phyloP scores from a whole-genome alignment of 257 asterid genomes.

The Solanum ahanhuiri region DNA sequence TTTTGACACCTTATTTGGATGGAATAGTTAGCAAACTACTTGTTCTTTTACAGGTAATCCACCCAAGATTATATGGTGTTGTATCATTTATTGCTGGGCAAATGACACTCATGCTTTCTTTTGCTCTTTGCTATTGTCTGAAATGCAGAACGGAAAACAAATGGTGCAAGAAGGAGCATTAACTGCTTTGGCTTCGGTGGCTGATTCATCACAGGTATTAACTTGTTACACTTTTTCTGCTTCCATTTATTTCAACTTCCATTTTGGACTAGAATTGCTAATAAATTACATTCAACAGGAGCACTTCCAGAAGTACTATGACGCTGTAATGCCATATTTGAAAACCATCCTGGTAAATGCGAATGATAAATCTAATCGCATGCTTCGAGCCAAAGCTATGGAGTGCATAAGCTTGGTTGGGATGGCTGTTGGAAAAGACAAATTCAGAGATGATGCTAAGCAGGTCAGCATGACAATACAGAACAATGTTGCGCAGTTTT shows the following conservation, averaged over 20 bases:
- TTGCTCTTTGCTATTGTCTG: background rate
- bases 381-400: constrained; percentile 99
- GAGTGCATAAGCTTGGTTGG: constrained; percentile 97
- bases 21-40: constrained; percentile 84
- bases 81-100: background rate
- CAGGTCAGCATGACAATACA: constrained; percentile 32
- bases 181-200: constrained; percentile 93
- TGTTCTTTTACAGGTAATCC: constrained; percentile 64
- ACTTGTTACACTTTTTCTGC: background rate
- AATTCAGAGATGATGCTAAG: constrained; percentile 84
- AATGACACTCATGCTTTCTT: background rate
- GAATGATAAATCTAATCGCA: constrained; percentile 76
- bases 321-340: constrained; percentile 89
- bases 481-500: background rate
- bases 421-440: constrained; percentile 95
- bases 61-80: background rate
- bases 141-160: constrained; percentile 80
- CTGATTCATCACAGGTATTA: constrained; percentile 89
- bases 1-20: constrained; percentile 76
- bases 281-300: constrained; percentile 30
- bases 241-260: background rate
- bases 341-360: constrained; percentile 81
- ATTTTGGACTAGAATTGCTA: constrained; percentile 1
- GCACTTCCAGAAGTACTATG: constrained; percentile 81
- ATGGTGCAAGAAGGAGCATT: constrained; percentile 99